Base-by-base conservation (phyloP, 1,284 basidiomycete genomes). In the Takashimella koratensis region DNA sequence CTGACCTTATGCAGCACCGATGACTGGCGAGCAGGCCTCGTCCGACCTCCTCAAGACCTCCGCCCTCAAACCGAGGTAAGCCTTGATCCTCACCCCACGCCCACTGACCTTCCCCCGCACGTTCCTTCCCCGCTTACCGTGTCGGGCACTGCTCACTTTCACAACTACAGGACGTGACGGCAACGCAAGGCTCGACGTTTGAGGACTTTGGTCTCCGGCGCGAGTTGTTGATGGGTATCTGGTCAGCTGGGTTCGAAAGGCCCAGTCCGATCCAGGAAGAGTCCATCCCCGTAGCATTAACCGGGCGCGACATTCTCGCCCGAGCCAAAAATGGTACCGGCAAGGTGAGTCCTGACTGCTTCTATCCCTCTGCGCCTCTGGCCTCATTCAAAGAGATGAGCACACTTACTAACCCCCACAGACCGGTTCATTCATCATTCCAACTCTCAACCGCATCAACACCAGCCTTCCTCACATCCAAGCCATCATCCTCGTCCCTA, bases 201-300 rank as follows among this genome's bases (percentile, higher is more conserved):
- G 93, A 97, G 77, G 87, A 90, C 68, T 87, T 88, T 81, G 83
- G 79, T 64, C 80, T 89, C 64, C 83, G 85, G 53, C 83, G 87
- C 58, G 87, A 89, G 75, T 82, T 90, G 56, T 81, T 91, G 65
- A 90, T 91, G 89, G 89, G 89, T 57, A 94, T 96, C 71, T 96
- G 93, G 69, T 91, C 95, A 79, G 93, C 92, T 61, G 93, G 93
- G 53, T 98, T 98, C 75, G 96, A 98, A 77, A 85, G 83, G 65
- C 95, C 96, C 21, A 94, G 90, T 23, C 96, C 95, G 49, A 98
- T 98, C 74, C 95, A 98, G 81, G 96, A 98, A 83, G 92, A 97
- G 80, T 87, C 90, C 52, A 92, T 94, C 65, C 90, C 90, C 53
- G 83, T 89, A 62, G 90, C 90, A 21, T 84, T 94, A 67, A 84